These are phyloP conservation scores for Dactylellina haptotyla DNA, from an alignment of 2,329 filamentous ascomycete genomes.

Conservation along the genomic window DNA sequence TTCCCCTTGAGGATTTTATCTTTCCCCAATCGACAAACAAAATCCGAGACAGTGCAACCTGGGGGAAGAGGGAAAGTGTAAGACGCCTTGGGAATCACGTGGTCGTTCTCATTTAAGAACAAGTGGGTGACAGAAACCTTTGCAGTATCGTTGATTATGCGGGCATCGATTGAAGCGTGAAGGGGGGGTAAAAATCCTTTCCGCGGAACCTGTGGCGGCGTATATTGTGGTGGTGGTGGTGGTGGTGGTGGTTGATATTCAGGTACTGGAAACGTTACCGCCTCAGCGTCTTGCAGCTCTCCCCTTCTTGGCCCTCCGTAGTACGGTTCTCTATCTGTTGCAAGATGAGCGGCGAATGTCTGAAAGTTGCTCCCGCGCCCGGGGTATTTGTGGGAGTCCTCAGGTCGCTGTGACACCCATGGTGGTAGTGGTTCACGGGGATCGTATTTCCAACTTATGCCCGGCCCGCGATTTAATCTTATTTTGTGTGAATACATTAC, in stretches of 20 bases:
- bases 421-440: too few relatives aligned
- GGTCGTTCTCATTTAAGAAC: conserved; percentile 57
- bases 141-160: conserved; percentile 58
- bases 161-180: conserved; percentile 56
- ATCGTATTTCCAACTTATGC: too few relatives aligned
- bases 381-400: too few relatives aligned
- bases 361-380: too few relatives aligned
- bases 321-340: too few relatives aligned
- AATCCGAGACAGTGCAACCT: conserved; percentile 58
- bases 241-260: neutral
- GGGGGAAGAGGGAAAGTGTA: conserved; percentile 58
- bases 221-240: neutral
- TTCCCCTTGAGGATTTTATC: conserved; percentile 55
- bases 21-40: conserved; percentile 57
- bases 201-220: neutral
- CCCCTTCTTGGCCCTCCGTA: too few relatives aligned
- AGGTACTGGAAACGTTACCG: too few relatives aligned
- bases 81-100: conserved; percentile 56
- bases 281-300: too few relatives aligned
- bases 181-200: conserved; percentile 56
- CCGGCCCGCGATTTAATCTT: too few relatives aligned
- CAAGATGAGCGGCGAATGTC: too few relatives aligned
- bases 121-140: conserved; percentile 56
- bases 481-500: too few relatives aligned
- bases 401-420: too few relatives aligned